Percentiles rank a stretch among this genome's conserved stretches.
Evolutionary conservation across 2,329 filamentous ascomycete genomes (phyloP).

Genomic region (Sphaceloma murrayae): DNA sequence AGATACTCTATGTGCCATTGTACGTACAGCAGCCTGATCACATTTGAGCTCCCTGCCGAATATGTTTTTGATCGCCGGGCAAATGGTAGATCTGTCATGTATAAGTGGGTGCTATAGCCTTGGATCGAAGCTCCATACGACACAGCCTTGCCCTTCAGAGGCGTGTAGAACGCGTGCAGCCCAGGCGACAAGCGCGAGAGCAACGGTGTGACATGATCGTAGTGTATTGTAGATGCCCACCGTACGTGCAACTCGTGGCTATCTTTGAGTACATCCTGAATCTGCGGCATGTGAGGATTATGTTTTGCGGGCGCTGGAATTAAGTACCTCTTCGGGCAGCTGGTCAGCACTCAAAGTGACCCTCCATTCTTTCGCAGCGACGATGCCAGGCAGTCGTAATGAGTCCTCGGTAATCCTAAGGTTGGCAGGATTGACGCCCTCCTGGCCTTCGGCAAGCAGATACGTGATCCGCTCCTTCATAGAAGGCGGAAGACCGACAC

Average conservation of each 20-base stretch:
- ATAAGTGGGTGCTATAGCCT: background rate
- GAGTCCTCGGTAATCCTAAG: slow-evolving; percentile 48
- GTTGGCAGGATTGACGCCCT: slow-evolving; percentile 53
- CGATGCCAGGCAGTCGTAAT: slow-evolving; percentile 50
- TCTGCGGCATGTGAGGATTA: slow-evolving; percentile 30
- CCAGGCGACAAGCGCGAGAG: slow-evolving; percentile 67
- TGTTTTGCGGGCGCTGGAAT: background rate
- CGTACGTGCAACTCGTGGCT: slow-evolving; percentile 67
- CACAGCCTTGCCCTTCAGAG: slow-evolving; percentile 32
- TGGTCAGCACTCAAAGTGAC: slow-evolving; percentile 65
- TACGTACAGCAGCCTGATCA: slow-evolving; percentile 38
- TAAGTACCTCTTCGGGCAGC: slow-evolving; percentile 55
- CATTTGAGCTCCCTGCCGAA: slow-evolving; percentile 52
- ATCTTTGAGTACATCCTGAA: slow-evolving; percentile 52
- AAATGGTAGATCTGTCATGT: background rate
- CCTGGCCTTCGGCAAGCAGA: slow-evolving; percentile 55
- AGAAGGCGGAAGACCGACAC: background rate
- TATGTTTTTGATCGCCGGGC: slow-evolving; percentile 41
- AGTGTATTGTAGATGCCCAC: slow-evolving; percentile 56
- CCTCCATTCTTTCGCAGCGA: slow-evolving; percentile 67
- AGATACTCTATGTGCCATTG: too few relatives aligned
- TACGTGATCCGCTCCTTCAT: slow-evolving; percentile 76
- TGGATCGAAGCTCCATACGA: background rate
- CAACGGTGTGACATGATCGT: slow-evolving; percentile 58
- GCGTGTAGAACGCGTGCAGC: slow-evolving; percentile 70